Conservation (phyloP, 2,329 filamentous ascomycete genomes). For the Colletotrichum noveboracense region DNA sequence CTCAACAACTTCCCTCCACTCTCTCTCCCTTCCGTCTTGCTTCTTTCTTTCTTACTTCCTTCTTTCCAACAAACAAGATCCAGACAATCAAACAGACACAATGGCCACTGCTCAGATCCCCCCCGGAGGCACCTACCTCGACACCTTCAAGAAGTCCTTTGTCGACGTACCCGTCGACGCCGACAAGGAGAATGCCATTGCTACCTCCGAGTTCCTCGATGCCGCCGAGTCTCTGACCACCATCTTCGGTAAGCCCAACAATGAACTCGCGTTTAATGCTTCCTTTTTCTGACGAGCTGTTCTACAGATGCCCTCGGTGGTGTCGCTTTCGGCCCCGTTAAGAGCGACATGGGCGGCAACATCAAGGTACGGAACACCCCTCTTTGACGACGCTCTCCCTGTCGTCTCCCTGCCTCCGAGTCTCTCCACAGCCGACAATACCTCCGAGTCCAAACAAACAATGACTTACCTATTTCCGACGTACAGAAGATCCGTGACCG, state of each 20-base stretch:
- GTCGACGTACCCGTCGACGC: constrained; percentile 78
- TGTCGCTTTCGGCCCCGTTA: constrained; percentile 87
- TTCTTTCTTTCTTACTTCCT: background rate
- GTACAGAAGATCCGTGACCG: constrained; percentile 86
- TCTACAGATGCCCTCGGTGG: constrained; percentile 64
- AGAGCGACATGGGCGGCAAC: constrained; percentile 90
- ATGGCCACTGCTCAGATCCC: constrained; percentile 63
- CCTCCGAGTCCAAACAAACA: background rate
- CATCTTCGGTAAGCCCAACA: constrained; percentile 72
- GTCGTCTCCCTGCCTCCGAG: background rate
- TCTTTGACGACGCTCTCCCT: background rate
- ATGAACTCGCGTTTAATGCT: background rate
- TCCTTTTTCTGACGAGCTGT: background rate
- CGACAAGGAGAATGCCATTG: constrained; percentile 76
- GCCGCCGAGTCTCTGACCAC: constrained; percentile 86
- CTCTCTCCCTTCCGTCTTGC: background rate
- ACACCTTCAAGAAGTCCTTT: constrained; percentile 85
- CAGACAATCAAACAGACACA: constrained; percentile 28
- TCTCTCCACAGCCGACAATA: background rate
- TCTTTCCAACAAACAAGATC: background rate
- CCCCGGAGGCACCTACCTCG: constrained; percentile 79
- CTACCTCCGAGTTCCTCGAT: constrained; percentile 87
- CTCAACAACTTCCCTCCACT: background rate
- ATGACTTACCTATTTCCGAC: background rate
- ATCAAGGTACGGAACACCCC: constrained; percentile 70